phyloP scores from a whole-genome alignment of 202 grass and related monocot genomes.

The Cymbopogon flexuosus region DNA sequence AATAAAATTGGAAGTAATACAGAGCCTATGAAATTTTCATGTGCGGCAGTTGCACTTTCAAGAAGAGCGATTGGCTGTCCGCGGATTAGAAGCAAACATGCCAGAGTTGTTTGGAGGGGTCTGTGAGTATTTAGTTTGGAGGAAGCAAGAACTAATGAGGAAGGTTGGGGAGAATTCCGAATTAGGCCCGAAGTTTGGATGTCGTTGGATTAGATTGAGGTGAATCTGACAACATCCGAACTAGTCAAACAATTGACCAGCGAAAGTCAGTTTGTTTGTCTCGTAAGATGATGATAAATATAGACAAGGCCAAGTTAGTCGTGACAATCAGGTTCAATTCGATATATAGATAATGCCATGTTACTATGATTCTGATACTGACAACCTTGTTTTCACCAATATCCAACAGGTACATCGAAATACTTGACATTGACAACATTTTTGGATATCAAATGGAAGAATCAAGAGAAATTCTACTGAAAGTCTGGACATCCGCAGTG shows the following conservation, averaged over 20 bases:
- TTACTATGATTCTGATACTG: neutral
- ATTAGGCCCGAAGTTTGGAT: no score
- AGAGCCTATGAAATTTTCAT: no score
- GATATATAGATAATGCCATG: neutral
- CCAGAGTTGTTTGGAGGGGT: no score
- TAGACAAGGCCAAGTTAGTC: neutral
- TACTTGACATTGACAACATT: constrained; percentile 16
- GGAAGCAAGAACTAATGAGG: neutral
- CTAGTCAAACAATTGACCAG: no score
- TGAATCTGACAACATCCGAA: no score
- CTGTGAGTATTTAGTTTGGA: no score
- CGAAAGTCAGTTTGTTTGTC: neutral
- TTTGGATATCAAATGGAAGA: neutral
- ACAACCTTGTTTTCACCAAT: neutral
- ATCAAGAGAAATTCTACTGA: neutral
- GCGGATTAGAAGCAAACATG: neutral
- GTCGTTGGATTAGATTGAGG: no score
- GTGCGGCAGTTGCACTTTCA: no score
- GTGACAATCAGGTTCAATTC: no score
- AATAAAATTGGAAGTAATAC: no score
- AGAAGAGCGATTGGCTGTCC: neutral
- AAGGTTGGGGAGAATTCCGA: neutral
- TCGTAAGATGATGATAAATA: neutral
- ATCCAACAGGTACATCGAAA: neutral
- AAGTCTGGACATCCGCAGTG: neutral